A percentile compares a stretch with the other conserved stretches of the same genome.
These are phyloP conservation scores for Chaetomium sp. DNA, from an alignment of 2,329 filamentous ascomycete species.

Conservation along the genomic window DNA sequence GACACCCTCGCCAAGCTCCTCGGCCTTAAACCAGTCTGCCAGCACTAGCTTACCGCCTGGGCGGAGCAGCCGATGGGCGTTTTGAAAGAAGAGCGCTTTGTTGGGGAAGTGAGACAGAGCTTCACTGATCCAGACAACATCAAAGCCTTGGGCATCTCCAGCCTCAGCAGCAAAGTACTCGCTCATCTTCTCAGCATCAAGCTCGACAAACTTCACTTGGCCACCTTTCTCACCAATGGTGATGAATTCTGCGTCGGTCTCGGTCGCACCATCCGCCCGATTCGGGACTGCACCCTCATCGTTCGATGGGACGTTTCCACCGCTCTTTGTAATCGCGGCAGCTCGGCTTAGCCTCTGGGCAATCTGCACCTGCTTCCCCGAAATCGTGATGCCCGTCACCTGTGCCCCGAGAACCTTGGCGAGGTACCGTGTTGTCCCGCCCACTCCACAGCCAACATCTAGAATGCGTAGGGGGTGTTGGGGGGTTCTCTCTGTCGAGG, in stretches of 20 bases:
- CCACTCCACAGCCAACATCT: slow-evolving; percentile 56
- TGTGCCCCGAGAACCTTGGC: slow-evolving; percentile 44
- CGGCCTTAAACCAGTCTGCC: slow-evolving; percentile 56
- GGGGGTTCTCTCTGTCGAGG: background rate
- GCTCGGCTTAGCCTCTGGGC: slow-evolving; percentile 43
- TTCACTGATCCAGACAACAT: slow-evolving; percentile 57
- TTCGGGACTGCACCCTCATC: background rate
- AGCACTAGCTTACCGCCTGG: slow-evolving; percentile 46
- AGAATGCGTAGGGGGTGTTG: slow-evolving; percentile 34
- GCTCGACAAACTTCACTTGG: slow-evolving; percentile 48
- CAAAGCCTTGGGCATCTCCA: slow-evolving; percentile 32
- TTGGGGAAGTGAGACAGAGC: slow-evolving; percentile 55
- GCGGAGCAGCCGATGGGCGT: slow-evolving; percentile 42
- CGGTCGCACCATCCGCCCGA: background rate
- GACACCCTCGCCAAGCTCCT: slow-evolving; percentile 37
- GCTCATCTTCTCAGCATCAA: slow-evolving; percentile 56
- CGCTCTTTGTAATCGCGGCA: background rate
- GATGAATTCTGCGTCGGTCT: slow-evolving; percentile 27
- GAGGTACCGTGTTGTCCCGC: slow-evolving; percentile 52
- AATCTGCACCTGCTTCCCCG: slow-evolving; percentile 52
- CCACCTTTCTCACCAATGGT: slow-evolving; percentile 34
- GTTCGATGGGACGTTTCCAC: background rate
- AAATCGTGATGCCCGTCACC: slow-evolving; percentile 56
- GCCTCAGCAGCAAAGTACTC: slow-evolving; percentile 35
- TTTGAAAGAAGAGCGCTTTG: slow-evolving; percentile 52